Evolutionary conservation across 768 basidiomycete species (phyloP), one percentile per base, ranked within the genome.

Genomic region (Tephrocybe sp.): DNA sequence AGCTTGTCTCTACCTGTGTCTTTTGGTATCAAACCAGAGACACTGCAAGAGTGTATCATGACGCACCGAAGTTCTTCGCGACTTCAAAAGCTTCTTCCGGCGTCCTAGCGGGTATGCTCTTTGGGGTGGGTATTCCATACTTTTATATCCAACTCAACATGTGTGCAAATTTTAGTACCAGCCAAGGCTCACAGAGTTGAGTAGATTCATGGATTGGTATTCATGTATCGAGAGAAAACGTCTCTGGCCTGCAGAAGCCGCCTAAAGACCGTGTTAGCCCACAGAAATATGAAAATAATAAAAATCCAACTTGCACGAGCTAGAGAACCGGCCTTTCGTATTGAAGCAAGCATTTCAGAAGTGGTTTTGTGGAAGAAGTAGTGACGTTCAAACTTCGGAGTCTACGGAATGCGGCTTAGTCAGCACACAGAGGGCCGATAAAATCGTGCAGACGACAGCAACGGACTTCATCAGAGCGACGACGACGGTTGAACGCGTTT

Each of bases 221-320:
- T 99, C 97, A 72, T 99, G 97, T 62, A 99, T 94, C 21, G 93
- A 96, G 61, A 98, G 83, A 67, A 84, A 89, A 56, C 94, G 90
- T 74, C 79, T 89, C 80, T 95, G 93, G 65, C 85, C 81, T 62
- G 83, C 82, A 80, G 82, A 84, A 60, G 76, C 79, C 67, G 75
- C 71, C 87, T 89, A 60, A 46, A 24, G 7, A 24, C 38, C 51
- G 61, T 49, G 49, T 22, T 48, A 52, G 52, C 6, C 7, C 21
- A 4, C 40, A 24, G 31, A 40, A 16, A 25, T 28, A 16, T 22
- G 4, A 39, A 30, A 47, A 13, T 5, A 24, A 51, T 40, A 28
- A 42, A 8, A 28, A 42, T n/a, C n/a, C n/a, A 9, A 70, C 73
- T 59, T 73, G 84, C 89, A 58, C 86, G 82, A 66, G 83, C 74